Evolutionary conservation across 2,329 filamentous ascomycete genomes (phyloP).

Genomic region (Penicillium italicum): DNA sequence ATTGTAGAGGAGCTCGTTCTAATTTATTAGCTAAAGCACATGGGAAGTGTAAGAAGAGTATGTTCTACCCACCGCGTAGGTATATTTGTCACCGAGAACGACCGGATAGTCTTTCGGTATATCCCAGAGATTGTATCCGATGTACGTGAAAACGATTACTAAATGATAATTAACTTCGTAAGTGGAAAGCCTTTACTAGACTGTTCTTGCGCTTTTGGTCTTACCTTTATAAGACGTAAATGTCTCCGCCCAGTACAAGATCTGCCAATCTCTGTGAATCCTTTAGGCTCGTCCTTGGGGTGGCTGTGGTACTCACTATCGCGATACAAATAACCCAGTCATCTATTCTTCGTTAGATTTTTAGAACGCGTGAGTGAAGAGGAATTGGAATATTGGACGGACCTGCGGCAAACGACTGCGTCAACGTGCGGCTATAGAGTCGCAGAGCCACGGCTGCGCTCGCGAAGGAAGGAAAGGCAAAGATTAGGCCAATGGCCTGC

Average conservation of each 20-base stretch:
- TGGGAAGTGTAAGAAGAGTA: not conserved
- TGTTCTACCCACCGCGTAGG: constrained; percentile 9
- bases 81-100: constrained; percentile 8
- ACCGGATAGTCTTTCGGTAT: constrained; percentile 1
- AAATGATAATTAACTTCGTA: not conserved
- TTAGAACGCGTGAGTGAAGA: not conserved
- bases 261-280: constrained; percentile 16
- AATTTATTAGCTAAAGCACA: not conserved
- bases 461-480: constrained; percentile 15
- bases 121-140: constrained; percentile 11
- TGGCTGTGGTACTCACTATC: not conserved
- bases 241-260: constrained; percentile 18
- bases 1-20: constrained; percentile 10
- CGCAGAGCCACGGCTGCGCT: constrained; percentile 16
- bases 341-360: not conserved
- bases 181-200: not conserved
- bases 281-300: not conserved
- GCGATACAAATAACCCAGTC: not conserved
- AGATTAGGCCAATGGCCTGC: constrained; percentile 16
- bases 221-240: constrained; percentile 16
- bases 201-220: not conserved
- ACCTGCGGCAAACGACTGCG: constrained; percentile 16
- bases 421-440: constrained; percentile 16
- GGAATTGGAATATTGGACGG: not conserved
- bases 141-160: not conserved